Conservation (phyloP, 2,329 filamentous ascomycete genomes). For the Penicillium sp. region DNA sequence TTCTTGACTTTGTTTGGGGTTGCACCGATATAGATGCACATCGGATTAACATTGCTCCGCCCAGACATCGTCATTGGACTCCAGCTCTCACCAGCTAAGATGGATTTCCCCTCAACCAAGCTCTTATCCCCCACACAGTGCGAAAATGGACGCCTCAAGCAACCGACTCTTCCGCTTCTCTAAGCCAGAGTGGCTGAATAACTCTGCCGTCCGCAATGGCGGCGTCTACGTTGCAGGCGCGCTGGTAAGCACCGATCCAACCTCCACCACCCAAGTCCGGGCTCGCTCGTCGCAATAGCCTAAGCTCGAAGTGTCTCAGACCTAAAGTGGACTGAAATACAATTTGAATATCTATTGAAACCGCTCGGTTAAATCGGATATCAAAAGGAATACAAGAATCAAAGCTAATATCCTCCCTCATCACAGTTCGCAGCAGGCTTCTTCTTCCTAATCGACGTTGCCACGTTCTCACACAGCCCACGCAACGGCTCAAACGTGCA, state of each 20-base stretch:
- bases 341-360: not conserved
- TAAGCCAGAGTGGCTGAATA: conserved; percentile 67
- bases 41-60: conserved; percentile 22
- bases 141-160: conserved; percentile 45
- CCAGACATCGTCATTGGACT: conserved; percentile 20
- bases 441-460: conserved; percentile 67
- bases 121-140: not conserved
- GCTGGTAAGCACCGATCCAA: conserved; percentile 51
- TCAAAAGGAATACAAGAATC: not conserved
- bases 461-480: conserved; percentile 61
- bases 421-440: conserved; percentile 66
- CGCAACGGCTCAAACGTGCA: conserved; percentile 62
- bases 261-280: not conserved
- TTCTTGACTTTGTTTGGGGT: no score
- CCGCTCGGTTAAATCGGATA: not conserved
- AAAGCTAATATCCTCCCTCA: not conserved
- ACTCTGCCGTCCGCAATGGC: conserved; percentile 60
- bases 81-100: conserved; percentile 10
- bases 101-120: not conserved
- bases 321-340: not conserved
- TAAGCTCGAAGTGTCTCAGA: not conserved
- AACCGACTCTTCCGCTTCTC: conserved; percentile 66
- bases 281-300: not conserved
- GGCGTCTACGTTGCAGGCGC: conserved; percentile 67
- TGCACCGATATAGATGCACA: not conserved